Conservation (phyloP, 1,139 yeast species). For the Hyphopichia khmerensis region DNA sequence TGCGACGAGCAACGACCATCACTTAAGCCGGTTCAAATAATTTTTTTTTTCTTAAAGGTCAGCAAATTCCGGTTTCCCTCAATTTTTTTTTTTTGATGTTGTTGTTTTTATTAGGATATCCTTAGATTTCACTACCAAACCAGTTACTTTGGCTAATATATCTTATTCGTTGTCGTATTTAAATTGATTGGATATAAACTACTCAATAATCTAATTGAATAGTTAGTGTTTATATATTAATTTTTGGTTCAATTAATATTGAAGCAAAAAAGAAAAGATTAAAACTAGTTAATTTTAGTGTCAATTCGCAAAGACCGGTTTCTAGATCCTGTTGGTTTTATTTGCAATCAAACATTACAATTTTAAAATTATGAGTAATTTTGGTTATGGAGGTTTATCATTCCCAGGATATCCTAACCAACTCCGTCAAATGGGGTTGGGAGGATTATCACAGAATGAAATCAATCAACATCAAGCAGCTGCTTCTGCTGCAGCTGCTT, state of each 20-base stretch:
- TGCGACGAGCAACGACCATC: background rate
- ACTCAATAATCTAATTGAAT: no score
- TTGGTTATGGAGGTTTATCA: slow-evolving; percentile 15
- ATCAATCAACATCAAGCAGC: slow-evolving; percentile 9
- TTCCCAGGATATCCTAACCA: slow-evolving; percentile 12
- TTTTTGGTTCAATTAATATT: no score
- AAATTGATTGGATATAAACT: no score
- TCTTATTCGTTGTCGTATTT: no score
- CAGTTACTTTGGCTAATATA: no score
- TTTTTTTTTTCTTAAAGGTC: background rate
- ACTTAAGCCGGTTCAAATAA: background rate
- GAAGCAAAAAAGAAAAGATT: no score
- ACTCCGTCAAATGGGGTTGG: background rate
- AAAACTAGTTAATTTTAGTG: background rate
- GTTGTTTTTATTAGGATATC: background rate
- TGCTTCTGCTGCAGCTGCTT: slow-evolving; percentile 14
- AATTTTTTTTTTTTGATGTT: background rate
- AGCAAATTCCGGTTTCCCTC: slow-evolving; percentile 5
- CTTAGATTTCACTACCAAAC: no score
- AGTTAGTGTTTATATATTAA: no score
- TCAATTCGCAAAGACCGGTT: background rate
- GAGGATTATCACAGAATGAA: background rate
- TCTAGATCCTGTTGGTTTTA: no score
- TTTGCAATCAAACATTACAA: background rate
- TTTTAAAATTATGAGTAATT: slow-evolving; percentile 15